A percentile compares a stretch with the other conserved stretches of the same genome.
Evolutionary conservation across 345 rosid species (phyloP).

Genomic region (Turritis glabra): DNA sequence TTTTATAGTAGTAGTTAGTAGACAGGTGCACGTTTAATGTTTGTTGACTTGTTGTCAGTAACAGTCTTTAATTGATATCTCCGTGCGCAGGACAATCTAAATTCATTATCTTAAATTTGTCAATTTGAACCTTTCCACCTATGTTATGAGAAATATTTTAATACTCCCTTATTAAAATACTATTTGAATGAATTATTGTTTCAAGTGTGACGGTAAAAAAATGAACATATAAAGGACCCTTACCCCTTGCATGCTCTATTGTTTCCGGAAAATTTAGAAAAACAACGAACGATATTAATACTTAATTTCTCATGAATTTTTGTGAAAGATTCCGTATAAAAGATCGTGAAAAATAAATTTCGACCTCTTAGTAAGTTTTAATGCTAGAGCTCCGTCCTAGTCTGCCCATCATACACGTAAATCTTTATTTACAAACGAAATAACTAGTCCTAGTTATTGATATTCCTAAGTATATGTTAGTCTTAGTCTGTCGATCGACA

Average conservation of each 20-base stretch:
- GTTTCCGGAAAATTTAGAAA: not conserved
- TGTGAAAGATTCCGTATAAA: constrained; percentile 13
- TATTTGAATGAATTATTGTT: no score
- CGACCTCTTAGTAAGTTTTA: not conserved
- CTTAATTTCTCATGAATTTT: not conserved
- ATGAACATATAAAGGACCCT: no score
- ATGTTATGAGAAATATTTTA: no score
- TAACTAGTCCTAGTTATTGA: not conserved
- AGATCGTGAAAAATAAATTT: constrained; percentile 5
- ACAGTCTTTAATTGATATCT: constrained; percentile 6
- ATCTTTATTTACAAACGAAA: not conserved
- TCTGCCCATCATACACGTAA: not conserved
- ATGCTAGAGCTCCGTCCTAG: not conserved
- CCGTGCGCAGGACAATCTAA: constrained; percentile 21
- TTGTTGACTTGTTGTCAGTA: constrained; percentile 32
- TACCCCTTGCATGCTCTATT: constrained; percentile 12
- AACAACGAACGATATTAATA: not conserved
- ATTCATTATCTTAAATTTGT: not conserved
- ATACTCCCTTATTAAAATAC: no score
- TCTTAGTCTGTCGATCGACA: no score
- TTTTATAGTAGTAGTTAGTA: constrained; percentile 18
- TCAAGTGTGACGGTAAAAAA: no score
- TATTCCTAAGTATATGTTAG: no score
- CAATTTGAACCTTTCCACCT: not conserved
- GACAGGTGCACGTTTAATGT: constrained; percentile 33